A percentile compares a stretch with the other conserved stretches of the same genome.
These are phyloP conservation scores for Tuber brumale DNA, from an alignment of 495 filamentous ascomycete species.

Conservation along the genomic window DNA sequence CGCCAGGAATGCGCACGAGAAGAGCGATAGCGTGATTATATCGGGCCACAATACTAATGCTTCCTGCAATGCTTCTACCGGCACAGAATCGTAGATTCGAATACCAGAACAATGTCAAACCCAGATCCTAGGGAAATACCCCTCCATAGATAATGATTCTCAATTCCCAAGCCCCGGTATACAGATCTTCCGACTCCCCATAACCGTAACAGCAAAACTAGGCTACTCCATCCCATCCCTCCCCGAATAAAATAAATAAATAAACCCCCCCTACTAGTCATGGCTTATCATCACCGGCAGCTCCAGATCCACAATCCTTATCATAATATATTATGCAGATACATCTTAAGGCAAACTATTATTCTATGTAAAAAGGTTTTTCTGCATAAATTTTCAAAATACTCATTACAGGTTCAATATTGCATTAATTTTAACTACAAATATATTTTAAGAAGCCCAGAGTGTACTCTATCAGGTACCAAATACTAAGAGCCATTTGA, in stretches of 20 bases:
- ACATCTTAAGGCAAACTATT: too few relatives aligned
- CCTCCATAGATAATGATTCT: not conserved
- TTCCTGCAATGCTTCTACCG: not conserved
- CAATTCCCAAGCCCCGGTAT: not conserved
- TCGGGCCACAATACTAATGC: not conserved
- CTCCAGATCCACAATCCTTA: not conserved
- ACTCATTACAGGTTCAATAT: too few relatives aligned
- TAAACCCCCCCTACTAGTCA: not conserved
- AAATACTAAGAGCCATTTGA: too few relatives aligned
- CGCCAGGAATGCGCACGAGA: not conserved
- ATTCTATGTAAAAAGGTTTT: too few relatives aligned
- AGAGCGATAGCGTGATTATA: not conserved
- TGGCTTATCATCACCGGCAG: not conserved
- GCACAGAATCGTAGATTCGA: not conserved
- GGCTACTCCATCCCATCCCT: not conserved
- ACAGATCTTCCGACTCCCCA: not conserved
- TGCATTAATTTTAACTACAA: too few relatives aligned
- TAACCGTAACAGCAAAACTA: not conserved
- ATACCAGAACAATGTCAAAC: not conserved
- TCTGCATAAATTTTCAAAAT: too few relatives aligned
- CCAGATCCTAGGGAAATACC: not conserved
- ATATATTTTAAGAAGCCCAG: too few relatives aligned
- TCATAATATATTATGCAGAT: too few relatives aligned
- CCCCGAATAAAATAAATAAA: not conserved
- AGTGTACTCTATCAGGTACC: too few relatives aligned